Evolutionary conservation across 306 rosid species (phyloP).

Genomic region (Oemleria cerasiformis): DNA sequence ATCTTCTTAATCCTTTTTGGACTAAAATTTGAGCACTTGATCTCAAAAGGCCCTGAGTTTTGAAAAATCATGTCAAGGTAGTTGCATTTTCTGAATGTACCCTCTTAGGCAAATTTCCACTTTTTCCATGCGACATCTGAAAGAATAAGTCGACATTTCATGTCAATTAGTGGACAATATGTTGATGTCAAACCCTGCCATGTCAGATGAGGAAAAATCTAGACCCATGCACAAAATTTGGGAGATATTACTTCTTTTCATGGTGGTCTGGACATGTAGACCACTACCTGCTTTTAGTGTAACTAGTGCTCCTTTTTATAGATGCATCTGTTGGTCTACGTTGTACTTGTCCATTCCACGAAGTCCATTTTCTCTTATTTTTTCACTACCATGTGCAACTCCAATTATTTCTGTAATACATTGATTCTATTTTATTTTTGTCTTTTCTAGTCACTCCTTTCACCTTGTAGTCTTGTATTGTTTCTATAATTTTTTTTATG

Average conservation of each 20-base stretch:
- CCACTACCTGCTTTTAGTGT: background rate
- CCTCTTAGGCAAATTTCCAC: background rate
- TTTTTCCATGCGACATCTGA: background rate
- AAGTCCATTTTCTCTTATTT: background rate
- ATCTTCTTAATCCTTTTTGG: background rate
- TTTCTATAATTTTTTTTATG: background rate
- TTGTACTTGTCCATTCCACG: background rate
- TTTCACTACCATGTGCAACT: background rate
- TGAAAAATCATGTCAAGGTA: background rate
- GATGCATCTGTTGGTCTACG: background rate
- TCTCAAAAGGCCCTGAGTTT: background rate
- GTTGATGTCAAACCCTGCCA: background rate
- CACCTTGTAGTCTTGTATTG: background rate
- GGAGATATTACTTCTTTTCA: no score
- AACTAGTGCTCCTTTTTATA: background rate
- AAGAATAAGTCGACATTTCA: background rate
- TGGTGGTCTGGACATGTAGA: background rate
- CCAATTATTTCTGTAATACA: background rate
- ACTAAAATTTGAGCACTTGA: background rate
- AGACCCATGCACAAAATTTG: background rate
- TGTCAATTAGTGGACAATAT: background rate
- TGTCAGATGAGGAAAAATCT: background rate
- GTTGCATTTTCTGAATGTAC: background rate
- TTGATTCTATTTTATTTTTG: background rate
- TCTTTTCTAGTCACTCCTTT: background rate